Evolutionary conservation across 257 asterid genomes (phyloP).

Genomic region (Jacaranda mimosifolia): DNA sequence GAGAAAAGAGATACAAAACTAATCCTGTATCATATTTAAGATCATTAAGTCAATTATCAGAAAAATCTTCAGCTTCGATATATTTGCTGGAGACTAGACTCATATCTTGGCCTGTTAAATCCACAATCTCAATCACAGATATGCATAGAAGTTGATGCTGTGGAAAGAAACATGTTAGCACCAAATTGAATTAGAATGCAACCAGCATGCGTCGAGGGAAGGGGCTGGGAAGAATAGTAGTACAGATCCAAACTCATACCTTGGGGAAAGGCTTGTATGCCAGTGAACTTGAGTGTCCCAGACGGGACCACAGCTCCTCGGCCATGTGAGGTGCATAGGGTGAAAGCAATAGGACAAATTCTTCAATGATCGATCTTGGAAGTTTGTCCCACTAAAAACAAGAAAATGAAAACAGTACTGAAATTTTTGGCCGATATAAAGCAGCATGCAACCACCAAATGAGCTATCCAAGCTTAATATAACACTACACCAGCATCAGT

Average conservation of each 20-base stretch:
- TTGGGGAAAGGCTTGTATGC: slow-evolving; percentile 87
- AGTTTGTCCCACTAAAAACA: slow-evolving; percentile 89
- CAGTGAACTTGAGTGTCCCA: slow-evolving; percentile 77
- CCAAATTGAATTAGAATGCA: too few relatives aligned
- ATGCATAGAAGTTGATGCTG: too few relatives aligned
- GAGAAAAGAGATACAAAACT: too few relatives aligned
- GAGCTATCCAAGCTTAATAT: slow-evolving; percentile 4
- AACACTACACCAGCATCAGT: background rate
- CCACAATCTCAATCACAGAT: too few relatives aligned
- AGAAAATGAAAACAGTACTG: slow-evolving; percentile 28
- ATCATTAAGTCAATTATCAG: too few relatives aligned
- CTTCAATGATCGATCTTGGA: slow-evolving; percentile 70
- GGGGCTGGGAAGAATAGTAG: background rate
- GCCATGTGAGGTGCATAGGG: slow-evolving; percentile 99
- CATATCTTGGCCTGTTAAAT: too few relatives aligned
- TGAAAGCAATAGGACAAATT: slow-evolving; percentile 81
- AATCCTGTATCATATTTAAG: too few relatives aligned
- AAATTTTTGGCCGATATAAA: slow-evolving; percentile 12
- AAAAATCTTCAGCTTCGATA: too few relatives aligned
- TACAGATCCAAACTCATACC: slow-evolving; percentile 47
- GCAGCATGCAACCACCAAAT: background rate
- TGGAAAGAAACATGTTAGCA: too few relatives aligned
- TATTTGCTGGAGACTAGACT: too few relatives aligned
- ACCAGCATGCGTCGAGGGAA: too few relatives aligned
- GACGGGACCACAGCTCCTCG: slow-evolving; percentile 95